Conservation (phyloP, 169 alveolate species). For the Eimeria falciformis region DNA sequence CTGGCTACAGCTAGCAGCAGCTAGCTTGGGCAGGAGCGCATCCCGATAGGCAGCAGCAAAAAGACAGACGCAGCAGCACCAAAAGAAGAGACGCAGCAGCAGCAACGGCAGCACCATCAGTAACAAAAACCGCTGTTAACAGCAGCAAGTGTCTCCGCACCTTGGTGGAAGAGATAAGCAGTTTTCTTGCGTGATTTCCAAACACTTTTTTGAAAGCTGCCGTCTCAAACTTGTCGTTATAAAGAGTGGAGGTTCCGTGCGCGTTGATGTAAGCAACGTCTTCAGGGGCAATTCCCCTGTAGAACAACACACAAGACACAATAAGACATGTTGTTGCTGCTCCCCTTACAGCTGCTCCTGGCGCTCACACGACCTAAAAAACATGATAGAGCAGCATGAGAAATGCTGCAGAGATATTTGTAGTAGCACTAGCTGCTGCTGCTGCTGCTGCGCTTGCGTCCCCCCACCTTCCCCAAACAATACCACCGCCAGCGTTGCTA, state of each 20-base stretch:
- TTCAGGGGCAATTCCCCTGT: conserved; percentile 74
- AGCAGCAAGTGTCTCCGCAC: background rate
- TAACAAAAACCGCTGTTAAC: background rate
- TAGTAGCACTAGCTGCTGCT: too few relatives aligned
- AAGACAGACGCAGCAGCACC: background rate
- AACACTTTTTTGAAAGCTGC: conserved; percentile 82
- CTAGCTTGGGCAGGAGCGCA: background rate
- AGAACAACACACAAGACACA: background rate
- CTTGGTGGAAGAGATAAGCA: conserved; percentile 84
- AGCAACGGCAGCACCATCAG: background rate
- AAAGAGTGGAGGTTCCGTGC: conserved; percentile 86
- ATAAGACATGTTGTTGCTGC: background rate
- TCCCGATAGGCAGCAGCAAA: background rate
- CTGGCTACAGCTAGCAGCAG: too few relatives aligned
- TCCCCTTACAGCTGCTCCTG: background rate
- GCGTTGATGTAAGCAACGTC: conserved; percentile 85
- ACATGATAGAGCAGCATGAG: too few relatives aligned
- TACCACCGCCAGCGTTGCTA: too few relatives aligned
- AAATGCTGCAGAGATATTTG: too few relatives aligned
- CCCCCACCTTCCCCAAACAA: too few relatives aligned
- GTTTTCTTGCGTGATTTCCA: conserved; percentile 81
- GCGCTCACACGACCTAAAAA: too few relatives aligned
- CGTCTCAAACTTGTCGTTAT: conserved; percentile 85
- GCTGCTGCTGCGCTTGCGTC: too few relatives aligned
- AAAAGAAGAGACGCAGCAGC: background rate